Evolutionary conservation across 148 eudicot species (phyloP).

Genomic region (Cornus kousa): DNA sequence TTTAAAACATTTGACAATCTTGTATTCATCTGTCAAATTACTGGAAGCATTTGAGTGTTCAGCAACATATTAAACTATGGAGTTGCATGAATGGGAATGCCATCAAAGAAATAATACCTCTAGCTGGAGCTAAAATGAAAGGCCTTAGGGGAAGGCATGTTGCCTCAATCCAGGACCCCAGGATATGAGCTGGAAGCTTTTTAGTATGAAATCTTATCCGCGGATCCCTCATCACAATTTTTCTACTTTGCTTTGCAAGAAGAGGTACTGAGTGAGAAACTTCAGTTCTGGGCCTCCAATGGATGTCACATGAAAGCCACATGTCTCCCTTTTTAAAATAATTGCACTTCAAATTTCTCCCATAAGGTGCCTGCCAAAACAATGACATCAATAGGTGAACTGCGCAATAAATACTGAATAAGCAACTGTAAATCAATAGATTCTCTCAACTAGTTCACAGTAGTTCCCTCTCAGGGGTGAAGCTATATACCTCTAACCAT

Average conservation of each 20-base stretch:
- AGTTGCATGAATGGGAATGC: constrained; percentile 11
- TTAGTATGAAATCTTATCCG: constrained; percentile 30
- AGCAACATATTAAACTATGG: constrained; percentile 42
- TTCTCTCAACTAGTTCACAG: not conserved
- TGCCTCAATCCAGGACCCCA: constrained; percentile 35
- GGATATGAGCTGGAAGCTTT: constrained; percentile 26
- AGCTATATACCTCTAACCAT: not conserved
- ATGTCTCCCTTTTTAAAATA: constrained; percentile 45
- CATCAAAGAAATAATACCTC: constrained; percentile 47
- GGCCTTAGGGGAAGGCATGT: constrained; percentile 31
- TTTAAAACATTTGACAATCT: constrained; percentile 31
- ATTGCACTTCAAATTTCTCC: constrained; percentile 31
- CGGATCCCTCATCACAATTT: constrained; percentile 25
- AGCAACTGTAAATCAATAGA: not conserved
- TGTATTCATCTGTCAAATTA: constrained; percentile 68
- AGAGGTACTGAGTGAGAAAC: constrained; percentile 26
- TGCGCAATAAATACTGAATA: not conserved
- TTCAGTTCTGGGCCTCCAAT: constrained; percentile 43
- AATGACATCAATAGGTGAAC: constrained; percentile 2
- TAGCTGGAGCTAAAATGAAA: constrained; percentile 31
- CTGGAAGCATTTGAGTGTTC: constrained; percentile 89
- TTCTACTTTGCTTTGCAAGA: constrained; percentile 39
- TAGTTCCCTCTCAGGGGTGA: not conserved
- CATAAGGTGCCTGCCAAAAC: constrained; percentile 38
- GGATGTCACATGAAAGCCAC: constrained; percentile 45